Percentiles rank a stretch among this genome's conserved stretches.
These are phyloP conservation scores for Gyrodon lividus DNA, from an alignment of 768 basidiomycete genomes.

Conservation along the genomic window DNA sequence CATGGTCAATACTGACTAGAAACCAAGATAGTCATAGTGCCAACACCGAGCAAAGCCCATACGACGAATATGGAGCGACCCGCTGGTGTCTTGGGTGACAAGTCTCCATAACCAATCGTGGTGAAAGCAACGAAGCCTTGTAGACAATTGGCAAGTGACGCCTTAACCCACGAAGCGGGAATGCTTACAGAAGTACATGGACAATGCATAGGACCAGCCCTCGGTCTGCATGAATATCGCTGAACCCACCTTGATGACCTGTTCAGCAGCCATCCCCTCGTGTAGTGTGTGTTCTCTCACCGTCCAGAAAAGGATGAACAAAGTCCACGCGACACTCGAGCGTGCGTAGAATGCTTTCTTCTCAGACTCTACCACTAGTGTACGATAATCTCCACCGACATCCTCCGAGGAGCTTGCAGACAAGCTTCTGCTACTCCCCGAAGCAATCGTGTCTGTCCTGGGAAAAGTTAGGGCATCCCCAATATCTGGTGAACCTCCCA, in stretches of 20 bases:
- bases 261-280: neutral
- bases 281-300: constrained; percentile 34
- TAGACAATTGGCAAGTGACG: neutral
- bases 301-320: constrained; percentile 81
- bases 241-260: constrained; percentile 52
- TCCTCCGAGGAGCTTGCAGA: constrained; percentile 6
- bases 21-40: constrained; percentile 71
- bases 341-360: constrained; percentile 56
- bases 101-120: constrained; percentile 74
- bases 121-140: constrained; percentile 72
- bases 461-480: neutral
- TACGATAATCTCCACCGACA: constrained; percentile 15
- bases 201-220: constrained; percentile 59
- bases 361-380: constrained; percentile 38
- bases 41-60: constrained; percentile 78
- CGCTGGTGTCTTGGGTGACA: constrained; percentile 57
- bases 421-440: constrained; percentile 10
- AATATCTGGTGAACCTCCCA: neutral
- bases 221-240: constrained; percentile 70
- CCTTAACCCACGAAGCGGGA: neutral
- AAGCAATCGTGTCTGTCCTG: neutral
- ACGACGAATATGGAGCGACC: constrained; percentile 76
- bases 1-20: constrained; percentile 48
- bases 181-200: constrained; percentile 71
- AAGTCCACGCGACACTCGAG: constrained; percentile 50